Conservation (phyloP, 2,329 filamentous ascomycete genomes). For the Coniochaeta sp. region DNA sequence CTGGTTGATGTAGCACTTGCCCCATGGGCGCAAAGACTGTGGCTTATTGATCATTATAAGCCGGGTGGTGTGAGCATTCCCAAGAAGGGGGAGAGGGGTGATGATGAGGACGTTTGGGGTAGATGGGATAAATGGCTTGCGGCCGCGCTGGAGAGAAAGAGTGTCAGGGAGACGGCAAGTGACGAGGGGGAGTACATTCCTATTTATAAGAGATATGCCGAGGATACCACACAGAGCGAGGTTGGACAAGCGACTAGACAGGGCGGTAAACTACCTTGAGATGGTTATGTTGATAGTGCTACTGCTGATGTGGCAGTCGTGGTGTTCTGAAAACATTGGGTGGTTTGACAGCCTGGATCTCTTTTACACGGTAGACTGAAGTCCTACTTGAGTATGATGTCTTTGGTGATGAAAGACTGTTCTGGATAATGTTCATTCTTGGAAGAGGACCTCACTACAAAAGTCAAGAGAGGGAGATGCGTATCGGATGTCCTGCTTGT, state of each 20-base stretch:
- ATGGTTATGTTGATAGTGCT: not conserved
- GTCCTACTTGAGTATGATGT: no score
- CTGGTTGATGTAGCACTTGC: conserved; percentile 65
- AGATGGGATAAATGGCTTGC: conserved; percentile 59
- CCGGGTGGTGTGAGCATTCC: conserved; percentile 41
- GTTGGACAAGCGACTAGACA: conserved; percentile 55
- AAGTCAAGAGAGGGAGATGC: no score
- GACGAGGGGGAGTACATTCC: conserved; percentile 58
- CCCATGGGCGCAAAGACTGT: conserved; percentile 66
- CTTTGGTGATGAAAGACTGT: no score
- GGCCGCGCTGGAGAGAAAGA: conserved; percentile 51
- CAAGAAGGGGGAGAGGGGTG: conserved; percentile 23
- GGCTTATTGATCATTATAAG: conserved; percentile 71
- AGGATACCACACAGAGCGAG: conserved; percentile 55
- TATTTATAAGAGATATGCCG: conserved; percentile 61
- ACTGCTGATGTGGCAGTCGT: no score
- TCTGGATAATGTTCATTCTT: no score
- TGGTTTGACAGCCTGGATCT: no score
- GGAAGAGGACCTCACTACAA: no score
- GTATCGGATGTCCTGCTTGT: no score
- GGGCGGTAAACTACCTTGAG: conserved; percentile 26
- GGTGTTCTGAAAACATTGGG: no score
- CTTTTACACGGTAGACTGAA: no score
- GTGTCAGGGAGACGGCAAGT: conserved; percentile 61
- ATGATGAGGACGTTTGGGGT: conserved; percentile 51